Conservation (phyloP, 2,329 filamentous ascomycete genomes). For the Karstenula rhodostoma region DNA sequence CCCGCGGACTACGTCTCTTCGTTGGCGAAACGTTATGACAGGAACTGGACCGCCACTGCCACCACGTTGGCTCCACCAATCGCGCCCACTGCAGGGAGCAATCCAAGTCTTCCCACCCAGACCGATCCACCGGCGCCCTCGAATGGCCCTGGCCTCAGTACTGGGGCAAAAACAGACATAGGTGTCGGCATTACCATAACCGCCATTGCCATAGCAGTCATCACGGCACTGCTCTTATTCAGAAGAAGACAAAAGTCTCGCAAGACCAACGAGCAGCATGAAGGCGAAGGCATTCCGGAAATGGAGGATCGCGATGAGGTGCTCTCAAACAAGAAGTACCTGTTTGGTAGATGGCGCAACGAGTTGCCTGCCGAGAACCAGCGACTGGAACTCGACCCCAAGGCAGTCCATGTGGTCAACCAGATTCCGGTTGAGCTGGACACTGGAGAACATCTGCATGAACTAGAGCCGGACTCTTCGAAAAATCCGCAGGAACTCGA, state of each 20-base stretch:
- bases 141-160: background rate
- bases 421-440: constrained; percentile 4
- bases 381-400: background rate
- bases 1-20: constrained; percentile 5
- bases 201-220: background rate
- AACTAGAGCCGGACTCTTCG: background rate
- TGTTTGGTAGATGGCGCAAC: background rate
- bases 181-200: background rate
- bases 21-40: background rate
- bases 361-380: background rate
- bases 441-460: background rate
- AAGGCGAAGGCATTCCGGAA: background rate
- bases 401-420: background rate
- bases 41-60: background rate
- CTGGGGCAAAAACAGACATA: background rate
- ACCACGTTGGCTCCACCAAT: background rate
- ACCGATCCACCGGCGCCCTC: background rate
- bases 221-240: background rate
- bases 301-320: constrained; percentile 7
- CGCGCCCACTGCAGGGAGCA: background rate
- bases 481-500: background rate
- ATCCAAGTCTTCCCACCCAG: background rate
- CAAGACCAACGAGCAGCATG: background rate
- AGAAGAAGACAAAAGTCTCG: background rate
- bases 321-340: background rate